Conservation (phyloP, 2,329 filamentous ascomycete species). For the Fusarium sp. region DNA sequence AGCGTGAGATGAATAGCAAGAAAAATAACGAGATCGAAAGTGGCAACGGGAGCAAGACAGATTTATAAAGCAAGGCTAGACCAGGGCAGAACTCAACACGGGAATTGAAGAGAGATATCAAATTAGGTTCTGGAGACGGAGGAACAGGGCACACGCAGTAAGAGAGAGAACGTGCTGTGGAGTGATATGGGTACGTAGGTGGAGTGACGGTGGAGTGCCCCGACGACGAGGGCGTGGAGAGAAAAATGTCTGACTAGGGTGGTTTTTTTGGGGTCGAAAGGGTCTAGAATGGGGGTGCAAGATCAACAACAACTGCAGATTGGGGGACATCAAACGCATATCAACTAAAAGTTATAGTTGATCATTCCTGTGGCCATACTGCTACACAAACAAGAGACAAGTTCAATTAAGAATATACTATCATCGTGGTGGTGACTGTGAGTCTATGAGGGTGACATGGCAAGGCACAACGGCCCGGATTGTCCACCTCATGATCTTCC, state of each 20-base stretch:
- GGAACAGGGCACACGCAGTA: constrained; percentile 3
- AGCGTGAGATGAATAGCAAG: constrained; percentile 2
- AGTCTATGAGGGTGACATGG: neutral
- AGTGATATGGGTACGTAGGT: constrained; percentile 35
- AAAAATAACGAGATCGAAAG: neutral
- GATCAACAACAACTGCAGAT: constrained; percentile 4
- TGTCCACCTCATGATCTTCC: constrained; percentile 8
- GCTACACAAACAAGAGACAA: no score
- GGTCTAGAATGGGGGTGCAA: constrained; percentile 30
- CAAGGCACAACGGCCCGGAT: constrained; percentile 10
- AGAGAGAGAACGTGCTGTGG: constrained; percentile 19
- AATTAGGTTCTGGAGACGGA: constrained; percentile 29
- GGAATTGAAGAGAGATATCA: constrained; percentile 28
- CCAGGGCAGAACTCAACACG: constrained; percentile 15
- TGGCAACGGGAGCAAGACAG: constrained; percentile 34
- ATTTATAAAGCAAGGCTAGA: constrained; percentile 40
- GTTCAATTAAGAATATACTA: neutral
- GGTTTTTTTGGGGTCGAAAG: constrained; percentile 13
- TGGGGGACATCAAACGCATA: neutral
- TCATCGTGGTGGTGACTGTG: constrained; percentile 1
- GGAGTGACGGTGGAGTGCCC: constrained; percentile 42
- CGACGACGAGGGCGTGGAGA: constrained; percentile 20
- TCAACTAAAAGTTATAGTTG: neutral
- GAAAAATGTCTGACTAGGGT: constrained; percentile 27
- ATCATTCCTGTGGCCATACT: no score